Percentiles rank a stretch among this genome's conserved stretches.
Evolutionary conservation across 2,329 filamentous ascomycete species (phyloP).

Genomic region (Leptographium procerum): DNA sequence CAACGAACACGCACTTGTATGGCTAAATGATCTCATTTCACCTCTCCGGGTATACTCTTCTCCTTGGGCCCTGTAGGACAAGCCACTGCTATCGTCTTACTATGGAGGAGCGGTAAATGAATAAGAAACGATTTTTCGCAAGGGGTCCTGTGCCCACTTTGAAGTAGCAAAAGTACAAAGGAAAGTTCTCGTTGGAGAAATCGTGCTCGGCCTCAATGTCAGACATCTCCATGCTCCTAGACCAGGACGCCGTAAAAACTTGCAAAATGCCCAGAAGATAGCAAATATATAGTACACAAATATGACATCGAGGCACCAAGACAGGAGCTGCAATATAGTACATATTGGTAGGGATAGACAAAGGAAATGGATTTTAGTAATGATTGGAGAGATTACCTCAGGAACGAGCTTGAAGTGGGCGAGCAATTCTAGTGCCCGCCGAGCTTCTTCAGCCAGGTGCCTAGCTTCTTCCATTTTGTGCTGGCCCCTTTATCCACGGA

Average conservation of each 20-base stretch:
- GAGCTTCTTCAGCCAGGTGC: slow-evolving; percentile 21
- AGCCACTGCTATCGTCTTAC: no score
- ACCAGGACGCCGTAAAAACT: background rate
- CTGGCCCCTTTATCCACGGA: slow-evolving; percentile 10
- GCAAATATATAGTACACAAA: background rate
- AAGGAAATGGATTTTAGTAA: background rate
- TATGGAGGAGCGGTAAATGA: no score
- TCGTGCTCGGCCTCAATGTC: background rate
- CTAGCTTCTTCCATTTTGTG: slow-evolving; percentile 18
- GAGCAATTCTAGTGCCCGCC: slow-evolving; percentile 15
- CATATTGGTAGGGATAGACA: background rate
- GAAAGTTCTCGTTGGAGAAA: background rate
- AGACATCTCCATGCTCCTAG: background rate
- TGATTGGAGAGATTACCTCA: background rate
- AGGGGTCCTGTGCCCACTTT: background rate
- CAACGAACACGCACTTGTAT: no score
- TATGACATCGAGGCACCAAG: background rate
- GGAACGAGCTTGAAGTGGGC: background rate
- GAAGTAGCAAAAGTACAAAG: background rate
- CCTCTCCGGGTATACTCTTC: no score
- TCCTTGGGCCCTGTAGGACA: no score
- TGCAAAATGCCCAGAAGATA: background rate
- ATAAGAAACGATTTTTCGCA: no score
- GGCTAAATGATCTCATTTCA: no score
- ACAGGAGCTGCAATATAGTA: background rate